Percentiles rank a stretch among this genome's conserved stretches.
Evolutionary conservation across 2,329 filamentous ascomycete genomes (phyloP).

Genomic region (Alternaria arbusti): DNA sequence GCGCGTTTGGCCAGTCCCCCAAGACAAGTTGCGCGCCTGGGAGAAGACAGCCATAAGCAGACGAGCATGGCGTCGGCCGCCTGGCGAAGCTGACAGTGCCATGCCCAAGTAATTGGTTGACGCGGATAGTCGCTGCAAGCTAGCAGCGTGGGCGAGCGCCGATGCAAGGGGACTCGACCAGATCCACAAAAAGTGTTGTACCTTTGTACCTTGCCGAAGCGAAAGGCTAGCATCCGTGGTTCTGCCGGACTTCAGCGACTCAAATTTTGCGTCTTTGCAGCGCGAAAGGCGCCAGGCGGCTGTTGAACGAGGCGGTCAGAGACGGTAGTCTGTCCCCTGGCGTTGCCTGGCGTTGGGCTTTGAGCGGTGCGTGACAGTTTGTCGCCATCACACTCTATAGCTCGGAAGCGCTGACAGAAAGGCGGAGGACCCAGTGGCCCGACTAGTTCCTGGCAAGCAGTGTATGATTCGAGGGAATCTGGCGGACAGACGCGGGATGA

Average conservation of each 20-base stretch:
- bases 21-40: conserved; percentile 13
- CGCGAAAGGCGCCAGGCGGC: conserved; percentile 2
- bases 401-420: conserved; percentile 4
- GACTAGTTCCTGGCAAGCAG: conserved; percentile 16
- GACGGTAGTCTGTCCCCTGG: not conserved
- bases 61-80: conserved; percentile 13
- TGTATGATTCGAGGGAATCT: conserved; percentile 10
- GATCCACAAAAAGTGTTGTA: conserved; percentile 43
- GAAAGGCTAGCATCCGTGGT: conserved; percentile 41
- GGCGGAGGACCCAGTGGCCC: conserved; percentile 9
- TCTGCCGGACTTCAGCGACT: conserved; percentile 18
- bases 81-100: conserved; percentile 20
- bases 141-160: conserved; percentile 36
- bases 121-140: conserved; percentile 32
- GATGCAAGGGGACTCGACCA: conserved; percentile 47
- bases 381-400: not conserved
- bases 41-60: conserved; percentile 27
- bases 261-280: conserved; percentile 10
- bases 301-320: not conserved
- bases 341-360: not conserved
- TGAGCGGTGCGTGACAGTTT: not conserved
- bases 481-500: conserved; percentile 13
- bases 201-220: conserved; percentile 51
- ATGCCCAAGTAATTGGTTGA: conserved; percentile 32
- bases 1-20: conserved; percentile 13